phyloP scores from a whole-genome alignment of 139 green algal species.

The Medakamo hakoo region DNA sequence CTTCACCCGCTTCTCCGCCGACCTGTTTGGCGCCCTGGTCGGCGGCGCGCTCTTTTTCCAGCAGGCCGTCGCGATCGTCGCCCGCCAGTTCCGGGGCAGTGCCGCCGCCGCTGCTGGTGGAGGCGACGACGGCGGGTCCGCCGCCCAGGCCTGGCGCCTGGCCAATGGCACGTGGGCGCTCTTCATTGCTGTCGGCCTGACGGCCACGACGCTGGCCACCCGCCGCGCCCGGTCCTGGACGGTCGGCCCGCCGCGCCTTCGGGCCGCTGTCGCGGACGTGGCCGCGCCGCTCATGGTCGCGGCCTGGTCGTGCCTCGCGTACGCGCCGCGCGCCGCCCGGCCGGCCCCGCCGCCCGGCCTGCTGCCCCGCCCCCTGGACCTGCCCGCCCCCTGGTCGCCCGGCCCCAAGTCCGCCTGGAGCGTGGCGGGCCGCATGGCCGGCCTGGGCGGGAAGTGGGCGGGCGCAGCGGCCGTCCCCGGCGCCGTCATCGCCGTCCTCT shows the following conservation, averaged over 20 bases:
- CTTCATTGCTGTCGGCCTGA: constrained; percentile 37
- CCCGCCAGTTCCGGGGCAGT: constrained; percentile 22
- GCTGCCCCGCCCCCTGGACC: background rate
- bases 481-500: constrained; percentile 64
- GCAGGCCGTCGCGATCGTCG: constrained; percentile 47
- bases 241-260: constrained; percentile 17
- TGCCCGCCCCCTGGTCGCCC: background rate
- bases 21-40: constrained; percentile 82
- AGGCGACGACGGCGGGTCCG: background rate
- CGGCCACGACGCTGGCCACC: constrained; percentile 26
- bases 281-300: constrained; percentile 53
- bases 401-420: background rate
- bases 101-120: too few relatives aligned
- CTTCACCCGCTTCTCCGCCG: constrained; percentile 69
- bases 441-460: constrained; percentile 39
- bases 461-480: constrained; percentile 57
- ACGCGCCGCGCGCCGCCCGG: constrained; percentile 20
- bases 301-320: constrained; percentile 42
- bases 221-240: constrained; percentile 45
- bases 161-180: constrained; percentile 67
- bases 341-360: constrained; percentile 37
- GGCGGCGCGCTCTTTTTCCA: constrained; percentile 70
- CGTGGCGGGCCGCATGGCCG: constrained; percentile 20
- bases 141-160: constrained; percentile 11
- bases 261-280: constrained; percentile 67